A percentile compares a stretch with the other conserved stretches of the same genome.
These are phyloP conservation scores for Salix brachista DNA, from an alignment of 345 rosid genomes.

Conservation along the genomic window DNA sequence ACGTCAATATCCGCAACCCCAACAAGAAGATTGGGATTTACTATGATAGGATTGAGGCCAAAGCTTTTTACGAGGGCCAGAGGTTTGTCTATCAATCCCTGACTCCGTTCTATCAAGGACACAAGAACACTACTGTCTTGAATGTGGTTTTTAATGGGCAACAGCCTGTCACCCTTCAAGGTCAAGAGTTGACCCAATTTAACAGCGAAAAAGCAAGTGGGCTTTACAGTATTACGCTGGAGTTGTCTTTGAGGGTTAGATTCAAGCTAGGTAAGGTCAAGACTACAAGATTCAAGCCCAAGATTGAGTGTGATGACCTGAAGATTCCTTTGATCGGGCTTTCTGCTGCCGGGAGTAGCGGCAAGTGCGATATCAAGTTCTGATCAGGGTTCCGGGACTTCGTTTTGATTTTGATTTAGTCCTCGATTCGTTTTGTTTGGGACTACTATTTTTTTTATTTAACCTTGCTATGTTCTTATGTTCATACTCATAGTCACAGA, in stretches of 20 bases:
- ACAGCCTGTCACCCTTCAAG: slow-evolving; percentile 26
- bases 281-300: slow-evolving; percentile 47
- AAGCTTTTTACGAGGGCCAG: slow-evolving; percentile 29
- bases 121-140: slow-evolving; percentile 60
- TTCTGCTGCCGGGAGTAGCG: slow-evolving; percentile 18
- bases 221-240: slow-evolving; percentile 47
- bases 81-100: slow-evolving; percentile 31
- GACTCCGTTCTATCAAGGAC: slow-evolving; percentile 70
- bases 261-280: slow-evolving; percentile 58
- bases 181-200: slow-evolving; percentile 19
- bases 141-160: slow-evolving; percentile 40
- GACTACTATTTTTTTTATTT: not conserved
- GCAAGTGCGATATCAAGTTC: slow-evolving; percentile 31
- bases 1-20: slow-evolving; percentile 37
- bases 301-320: slow-evolving; percentile 55
- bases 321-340: slow-evolving; percentile 47
- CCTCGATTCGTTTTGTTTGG: not conserved
- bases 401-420: not conserved
- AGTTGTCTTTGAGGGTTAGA: slow-evolving; percentile 51
- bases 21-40: slow-evolving; percentile 40
- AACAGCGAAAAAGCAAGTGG: slow-evolving; percentile 38
- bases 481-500: not conserved
- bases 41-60: slow-evolving; percentile 35
- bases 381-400: not conserved
- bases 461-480: not conserved